These are phyloP conservation scores for Quercus bicolor DNA, from an alignment of 306 rosid genomes.

Conservation along the genomic window DNA sequence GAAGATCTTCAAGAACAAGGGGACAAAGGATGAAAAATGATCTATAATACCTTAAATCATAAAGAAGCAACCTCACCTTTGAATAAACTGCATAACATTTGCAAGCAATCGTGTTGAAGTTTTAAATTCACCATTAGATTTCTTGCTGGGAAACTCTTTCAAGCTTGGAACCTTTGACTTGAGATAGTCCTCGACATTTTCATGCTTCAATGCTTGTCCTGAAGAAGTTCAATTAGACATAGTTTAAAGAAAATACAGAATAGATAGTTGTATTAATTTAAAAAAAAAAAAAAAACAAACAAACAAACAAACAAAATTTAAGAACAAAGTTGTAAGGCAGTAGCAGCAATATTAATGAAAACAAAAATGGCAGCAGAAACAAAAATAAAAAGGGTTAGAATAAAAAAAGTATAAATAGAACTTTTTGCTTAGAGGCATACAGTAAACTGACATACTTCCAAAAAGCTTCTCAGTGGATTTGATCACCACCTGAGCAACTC, in stretches of 20 bases:
- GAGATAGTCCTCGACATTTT: conserved; percentile 62
- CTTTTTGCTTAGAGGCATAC: conserved; percentile 9
- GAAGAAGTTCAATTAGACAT: conserved; percentile 21
- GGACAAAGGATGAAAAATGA: too few species aligned
- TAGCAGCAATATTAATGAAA: neutral
- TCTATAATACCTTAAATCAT: neutral
- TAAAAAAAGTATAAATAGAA: neutral
- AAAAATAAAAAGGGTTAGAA: neutral
- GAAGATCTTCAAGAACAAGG: too few species aligned
- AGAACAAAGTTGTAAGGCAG: neutral
- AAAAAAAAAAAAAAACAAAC: neutral
- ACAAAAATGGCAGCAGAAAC: neutral
- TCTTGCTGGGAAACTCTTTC: conserved; percentile 44
- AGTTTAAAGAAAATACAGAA: conserved; percentile 18
- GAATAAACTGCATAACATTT: conserved; percentile 56
- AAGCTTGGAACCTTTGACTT: conserved; percentile 78
- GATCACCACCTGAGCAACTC: conserved; percentile 73
- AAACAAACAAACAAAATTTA: neutral
- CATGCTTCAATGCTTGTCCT: conserved; percentile 89
- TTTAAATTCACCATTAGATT: conserved; percentile 64
- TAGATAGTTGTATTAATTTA: neutral
- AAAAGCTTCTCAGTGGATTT: conserved; percentile 78
- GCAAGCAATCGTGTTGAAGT: conserved; percentile 52
- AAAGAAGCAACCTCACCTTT: conserved; percentile 55
- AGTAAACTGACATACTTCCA: conserved; percentile 71